Evolutionary conservation across 306 rosid species (phyloP).

Genomic region (Sphenostylis stenocarpa): DNA sequence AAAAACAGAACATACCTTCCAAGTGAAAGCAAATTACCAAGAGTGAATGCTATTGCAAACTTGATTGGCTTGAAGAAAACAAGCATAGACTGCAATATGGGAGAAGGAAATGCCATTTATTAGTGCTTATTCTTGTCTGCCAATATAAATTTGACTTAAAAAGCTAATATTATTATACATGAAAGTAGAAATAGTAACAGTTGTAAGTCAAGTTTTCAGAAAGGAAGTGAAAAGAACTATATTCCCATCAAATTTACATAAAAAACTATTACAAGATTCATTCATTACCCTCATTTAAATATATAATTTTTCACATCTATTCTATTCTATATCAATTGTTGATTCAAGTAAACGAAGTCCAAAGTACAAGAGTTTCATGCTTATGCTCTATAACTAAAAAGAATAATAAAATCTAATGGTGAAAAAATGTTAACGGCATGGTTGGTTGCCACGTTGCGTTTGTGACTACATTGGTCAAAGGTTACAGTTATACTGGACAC

Average conservation of each 20-base stretch:
- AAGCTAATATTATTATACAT: slow-evolving; percentile 13
- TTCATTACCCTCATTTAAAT: neutral
- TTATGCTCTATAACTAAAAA: neutral
- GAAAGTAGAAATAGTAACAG: slow-evolving; percentile 6
- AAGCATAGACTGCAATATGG: slow-evolving; percentile 79
- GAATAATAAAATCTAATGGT: neutral
- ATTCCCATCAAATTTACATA: slow-evolving; percentile 13
- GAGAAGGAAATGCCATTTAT: slow-evolving; percentile 28
- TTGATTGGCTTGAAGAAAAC: slow-evolving; percentile 92
- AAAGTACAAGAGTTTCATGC: neutral
- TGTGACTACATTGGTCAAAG: neutral
- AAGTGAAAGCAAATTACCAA: slow-evolving; percentile 88
- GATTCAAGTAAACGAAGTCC: neutral
- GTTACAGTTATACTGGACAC: neutral
- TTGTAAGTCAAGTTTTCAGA: slow-evolving; percentile 15
- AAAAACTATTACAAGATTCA: neutral
- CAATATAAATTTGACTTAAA: slow-evolving; percentile 24
- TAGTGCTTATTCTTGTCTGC: slow-evolving; percentile 32
- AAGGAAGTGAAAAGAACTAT: slow-evolving; percentile 20
- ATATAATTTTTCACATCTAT: neutral
- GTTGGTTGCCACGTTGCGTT: neutral
- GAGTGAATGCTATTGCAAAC: slow-evolving; percentile 87
- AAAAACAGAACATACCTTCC: slow-evolving; percentile 70
- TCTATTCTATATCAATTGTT: neutral
- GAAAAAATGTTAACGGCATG: neutral